Percentiles rank a stretch among this genome's conserved stretches.
Conservation (phyloP, 176 grass and related monocot species). For the Neostapfia colusana region DNA sequence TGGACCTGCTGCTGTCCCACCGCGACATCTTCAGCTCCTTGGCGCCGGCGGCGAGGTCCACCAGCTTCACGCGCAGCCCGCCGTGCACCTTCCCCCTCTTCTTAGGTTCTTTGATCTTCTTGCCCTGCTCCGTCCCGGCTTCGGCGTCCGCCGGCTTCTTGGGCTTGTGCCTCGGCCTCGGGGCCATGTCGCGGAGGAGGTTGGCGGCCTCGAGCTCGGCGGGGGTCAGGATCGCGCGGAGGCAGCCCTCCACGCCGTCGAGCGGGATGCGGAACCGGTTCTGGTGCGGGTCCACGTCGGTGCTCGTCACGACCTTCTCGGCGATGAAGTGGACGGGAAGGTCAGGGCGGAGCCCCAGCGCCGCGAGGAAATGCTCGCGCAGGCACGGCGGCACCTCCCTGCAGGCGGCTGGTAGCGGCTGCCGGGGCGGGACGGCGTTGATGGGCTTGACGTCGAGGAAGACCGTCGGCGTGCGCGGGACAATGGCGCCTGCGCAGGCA, state of each 20-base stretch:
- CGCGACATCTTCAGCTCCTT: slow-evolving; percentile 11
- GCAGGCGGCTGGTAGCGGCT: too few species aligned
- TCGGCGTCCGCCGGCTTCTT: background rate
- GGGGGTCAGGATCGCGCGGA: slow-evolving; percentile 14
- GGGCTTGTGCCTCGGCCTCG: background rate
- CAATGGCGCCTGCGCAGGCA: background rate
- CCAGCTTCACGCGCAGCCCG: slow-evolving; percentile 19
- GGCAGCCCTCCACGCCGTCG: background rate
- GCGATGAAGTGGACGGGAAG: slow-evolving; percentile 30
- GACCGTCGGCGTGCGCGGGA: background rate
- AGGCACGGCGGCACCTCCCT: slow-evolving; percentile 22
- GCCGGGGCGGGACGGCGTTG: background rate
- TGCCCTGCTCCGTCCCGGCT: background rate
- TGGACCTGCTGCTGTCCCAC: slow-evolving; percentile 23
- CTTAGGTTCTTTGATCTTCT: slow-evolving; percentile 21
- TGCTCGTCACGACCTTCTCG: background rate
- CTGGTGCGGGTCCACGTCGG: slow-evolving; percentile 36
- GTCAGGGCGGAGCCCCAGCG: background rate
- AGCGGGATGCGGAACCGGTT: slow-evolving; percentile 41
- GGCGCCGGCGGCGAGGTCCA: background rate
- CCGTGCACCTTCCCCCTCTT: slow-evolving; percentile 19
- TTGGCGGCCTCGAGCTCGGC: slow-evolving; percentile 32
- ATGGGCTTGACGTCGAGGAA: background rate
- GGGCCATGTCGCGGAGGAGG: background rate
- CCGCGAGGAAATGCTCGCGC: background rate